phyloP scores from a whole-genome alignment of 495 filamentous ascomycete species.

The Collariella sp. region DNA sequence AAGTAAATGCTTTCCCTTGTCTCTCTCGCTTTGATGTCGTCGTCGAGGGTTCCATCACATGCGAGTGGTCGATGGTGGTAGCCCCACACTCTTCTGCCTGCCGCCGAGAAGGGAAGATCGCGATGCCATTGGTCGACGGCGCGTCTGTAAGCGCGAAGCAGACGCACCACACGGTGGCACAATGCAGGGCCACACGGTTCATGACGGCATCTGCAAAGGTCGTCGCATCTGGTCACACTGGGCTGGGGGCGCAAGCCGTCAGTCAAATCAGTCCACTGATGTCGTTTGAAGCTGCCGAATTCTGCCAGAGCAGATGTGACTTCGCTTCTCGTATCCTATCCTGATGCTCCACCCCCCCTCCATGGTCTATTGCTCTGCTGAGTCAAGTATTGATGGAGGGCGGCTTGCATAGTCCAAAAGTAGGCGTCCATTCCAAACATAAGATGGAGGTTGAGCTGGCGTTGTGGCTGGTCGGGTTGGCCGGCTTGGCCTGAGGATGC shows the following conservation, averaged over 20 bases:
- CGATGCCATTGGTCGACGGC: neutral
- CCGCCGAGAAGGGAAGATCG: neutral
- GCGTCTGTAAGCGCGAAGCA: constrained; percentile 7
- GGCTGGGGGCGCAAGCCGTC: neutral
- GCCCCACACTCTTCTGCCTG: neutral
- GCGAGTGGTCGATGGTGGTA: neutral
- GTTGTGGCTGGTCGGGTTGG: neutral
- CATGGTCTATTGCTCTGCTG: neutral
- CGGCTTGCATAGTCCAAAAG: too few relatives aligned
- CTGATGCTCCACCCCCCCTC: neutral
- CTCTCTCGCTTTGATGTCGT: too few relatives aligned
- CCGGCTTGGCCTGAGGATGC: neutral
- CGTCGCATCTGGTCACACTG: neutral
- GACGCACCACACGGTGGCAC: neutral
- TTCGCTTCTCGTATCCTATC: neutral
- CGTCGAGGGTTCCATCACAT: too few relatives aligned
- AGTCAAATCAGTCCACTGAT: neutral
- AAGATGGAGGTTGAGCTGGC: too few relatives aligned
- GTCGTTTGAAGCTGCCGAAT: neutral
- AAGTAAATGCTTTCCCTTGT: too few relatives aligned
- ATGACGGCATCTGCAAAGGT: constrained; percentile 13
- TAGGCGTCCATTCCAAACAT: too few relatives aligned
- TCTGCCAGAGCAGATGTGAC: neutral
- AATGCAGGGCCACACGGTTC: neutral
- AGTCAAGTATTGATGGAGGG: too few relatives aligned